Evolutionary conservation across 2,329 filamentous ascomycete species (phyloP), one percentile per base, ranked within the genome.

Genomic region (Falciphora oryzae): DNA sequence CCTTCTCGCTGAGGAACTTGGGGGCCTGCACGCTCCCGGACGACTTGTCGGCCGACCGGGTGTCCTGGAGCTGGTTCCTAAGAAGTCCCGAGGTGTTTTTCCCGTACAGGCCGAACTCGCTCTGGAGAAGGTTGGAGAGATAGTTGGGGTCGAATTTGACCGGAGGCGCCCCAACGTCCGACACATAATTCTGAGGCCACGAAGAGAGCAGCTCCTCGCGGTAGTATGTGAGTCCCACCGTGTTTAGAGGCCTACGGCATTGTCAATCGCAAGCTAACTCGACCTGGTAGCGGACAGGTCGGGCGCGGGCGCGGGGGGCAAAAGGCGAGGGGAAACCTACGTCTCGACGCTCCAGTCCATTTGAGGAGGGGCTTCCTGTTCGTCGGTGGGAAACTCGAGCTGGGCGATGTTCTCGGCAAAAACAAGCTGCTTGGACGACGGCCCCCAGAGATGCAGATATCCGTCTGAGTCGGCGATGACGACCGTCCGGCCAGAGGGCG

Each of bases 1-100:
- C 90, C 76, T 96, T 96, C 73, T 99, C 94, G 74, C 95, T 98
- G 64, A 99, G 78, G 73, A 99, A 98, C 70, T 94, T 97, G 3
- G 95, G 95, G 1, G 92, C 89, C 70, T 85, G 88, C 69, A 85
- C 87, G 69, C 89, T 83, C 58, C 86, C 84, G 57, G 85, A 82
- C 0, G 81, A 77, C 62, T 85, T 87, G 64, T 89, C 83, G 50
- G 81, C 73, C 57, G 84, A 81, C 32, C 92, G 87, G 13, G 89
- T 93, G 70, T 92, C 87, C 71, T 95, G 91, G 2, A 90, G 84
- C 73, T 98, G 93, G 71, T 99, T 95, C 64, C 95, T 86, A 29
- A 86, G 86, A 10, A 85, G 79, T 59, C 88, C 90, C 28, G 87
- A 85, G 1, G 90, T 87, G 71, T 96, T 95, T 28, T 88, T 87